phyloP scores from a whole-genome alignment of 2,329 filamentous ascomycete genomes.

The Colletotrichum liaoningense region DNA sequence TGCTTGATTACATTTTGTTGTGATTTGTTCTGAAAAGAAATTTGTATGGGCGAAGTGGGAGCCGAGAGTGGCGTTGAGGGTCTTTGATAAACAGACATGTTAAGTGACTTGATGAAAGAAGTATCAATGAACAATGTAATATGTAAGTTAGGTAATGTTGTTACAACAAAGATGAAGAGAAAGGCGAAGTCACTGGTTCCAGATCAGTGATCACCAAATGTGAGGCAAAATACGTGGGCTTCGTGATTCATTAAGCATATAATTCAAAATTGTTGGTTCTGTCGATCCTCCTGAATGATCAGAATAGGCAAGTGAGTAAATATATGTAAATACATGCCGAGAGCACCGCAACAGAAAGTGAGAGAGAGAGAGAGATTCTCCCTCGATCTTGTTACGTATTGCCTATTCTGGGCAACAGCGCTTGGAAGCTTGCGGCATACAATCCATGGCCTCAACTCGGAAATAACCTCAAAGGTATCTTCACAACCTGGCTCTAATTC shows the following conservation, averaged over 20 bases:
- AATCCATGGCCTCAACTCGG: not conserved
- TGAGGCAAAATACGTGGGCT: not conserved
- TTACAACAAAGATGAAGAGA: not conserved
- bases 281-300: not conserved
- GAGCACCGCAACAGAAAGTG: too few relatives aligned
- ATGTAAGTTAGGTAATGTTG: not conserved
- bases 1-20: slow-evolving; percentile 1
- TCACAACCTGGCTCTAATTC: slow-evolving; percentile 6
- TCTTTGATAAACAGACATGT: slow-evolving; percentile 12
- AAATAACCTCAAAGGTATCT: not conserved
- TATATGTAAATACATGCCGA: not conserved
- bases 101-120: not conserved
- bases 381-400: not conserved
- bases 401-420: not conserved
- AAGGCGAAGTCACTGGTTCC: not conserved
- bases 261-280: not conserved
- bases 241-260: slow-evolving; percentile 1
- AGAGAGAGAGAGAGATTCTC: not conserved
- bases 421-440: not conserved
- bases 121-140: not conserved
- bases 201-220: not conserved
- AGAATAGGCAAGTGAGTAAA: not conserved
- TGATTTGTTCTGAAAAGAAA: not conserved
- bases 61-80: slow-evolving; percentile 3
- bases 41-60: not conserved